Base-by-base conservation (phyloP, 192 early-diverging fungal genomes). In the Diversispora eburnea region DNA sequence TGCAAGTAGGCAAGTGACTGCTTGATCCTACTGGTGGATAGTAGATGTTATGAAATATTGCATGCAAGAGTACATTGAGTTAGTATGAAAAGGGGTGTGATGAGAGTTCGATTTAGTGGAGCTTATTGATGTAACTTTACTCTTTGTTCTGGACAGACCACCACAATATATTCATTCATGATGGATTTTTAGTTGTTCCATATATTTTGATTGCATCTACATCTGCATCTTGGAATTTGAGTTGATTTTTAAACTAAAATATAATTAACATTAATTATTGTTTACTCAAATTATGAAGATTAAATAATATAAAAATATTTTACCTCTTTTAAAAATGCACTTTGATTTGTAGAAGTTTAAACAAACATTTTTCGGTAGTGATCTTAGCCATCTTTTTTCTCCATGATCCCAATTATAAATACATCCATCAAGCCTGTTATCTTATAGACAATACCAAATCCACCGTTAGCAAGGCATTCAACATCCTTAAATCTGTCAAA, bases 401-500 rank as follows among this genome's bases (percentile, higher is more conserved):
- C 10, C n/a, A 22, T 8, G 19, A 33, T 66, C 10, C 64, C 64
- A 66, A 9, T 42, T 6, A 10, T 43, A 7, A 46, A 47, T 42
- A 66, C 12, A 25, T 51, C 66, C 66, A 67, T 67, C 66, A 15
- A 48, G 3, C 49, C 66, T 49, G 7, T 52, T 4, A 47, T 47
- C 19, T 47, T 6, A 67, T 51, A 67, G n/a, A 51, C 47, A 8
- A 5, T 52, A 15, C 66, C 66, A 19, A 67, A 67, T 8, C n/a
- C n/a, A n/a, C n/a, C n/a, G n/a, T n/a, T n/a, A n/a, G 46, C 47
- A 19, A 67, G n/a, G 25, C 51, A 52, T 0, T 48, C 5, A 51
- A 67, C 22, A 67, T 67, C 17, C 5, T n/a, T n/a, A 12, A 67
- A 51, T 67, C 19, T 67, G 20, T 52, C 4, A 51, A 22, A 67